Conservation (phyloP, 2,329 filamentous ascomycete genomes). For the Myotisia sp. region DNA sequence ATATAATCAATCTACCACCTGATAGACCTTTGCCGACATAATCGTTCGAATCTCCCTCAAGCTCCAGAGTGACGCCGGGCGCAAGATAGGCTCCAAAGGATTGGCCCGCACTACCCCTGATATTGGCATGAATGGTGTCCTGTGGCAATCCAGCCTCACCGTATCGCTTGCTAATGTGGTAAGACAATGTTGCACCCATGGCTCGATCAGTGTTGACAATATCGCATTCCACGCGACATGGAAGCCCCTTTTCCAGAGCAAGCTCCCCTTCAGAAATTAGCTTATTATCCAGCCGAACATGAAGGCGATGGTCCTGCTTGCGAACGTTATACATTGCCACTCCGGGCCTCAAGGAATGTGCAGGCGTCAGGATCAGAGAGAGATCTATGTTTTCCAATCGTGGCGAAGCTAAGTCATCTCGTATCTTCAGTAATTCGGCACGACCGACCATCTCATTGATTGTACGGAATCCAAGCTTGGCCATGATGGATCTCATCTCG, state of each 20-base stretch:
- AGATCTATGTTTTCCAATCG: constrained; percentile 92
- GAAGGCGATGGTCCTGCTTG: constrained; percentile 91
- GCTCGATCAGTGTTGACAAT: constrained; percentile 94
- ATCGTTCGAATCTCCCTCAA: constrained; percentile 92
- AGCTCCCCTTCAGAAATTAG: constrained; percentile 89
- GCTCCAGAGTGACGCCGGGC: constrained; percentile 81
- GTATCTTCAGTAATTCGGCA: constrained; percentile 70
- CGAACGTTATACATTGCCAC: constrained; percentile 95
- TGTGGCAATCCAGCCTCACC: constrained; percentile 77
- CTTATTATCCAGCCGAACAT: constrained; percentile 91
- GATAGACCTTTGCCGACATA: constrained; percentile 95
- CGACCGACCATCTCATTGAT: constrained; percentile 97
- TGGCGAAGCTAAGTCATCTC: constrained; percentile 71
- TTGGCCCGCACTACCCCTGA: constrained; percentile 90
- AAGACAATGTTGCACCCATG: constrained; percentile 83
- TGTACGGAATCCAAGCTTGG: constrained; percentile 81
- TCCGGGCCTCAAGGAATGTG: constrained; percentile 86
- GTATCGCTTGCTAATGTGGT: constrained; percentile 86
- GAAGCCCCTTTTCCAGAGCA: constrained; percentile 84
- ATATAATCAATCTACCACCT: constrained; percentile 82
- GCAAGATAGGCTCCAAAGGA: constrained; percentile 92
- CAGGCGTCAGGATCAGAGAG: constrained; percentile 81
- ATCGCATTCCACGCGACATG: constrained; percentile 86
- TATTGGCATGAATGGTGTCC: constrained; percentile 91
- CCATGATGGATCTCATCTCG: constrained; percentile 93